These are phyloP conservation scores for Lizonia empirigonia DNA, from an alignment of 2,329 filamentous ascomycete species.

Conservation along the genomic window DNA sequence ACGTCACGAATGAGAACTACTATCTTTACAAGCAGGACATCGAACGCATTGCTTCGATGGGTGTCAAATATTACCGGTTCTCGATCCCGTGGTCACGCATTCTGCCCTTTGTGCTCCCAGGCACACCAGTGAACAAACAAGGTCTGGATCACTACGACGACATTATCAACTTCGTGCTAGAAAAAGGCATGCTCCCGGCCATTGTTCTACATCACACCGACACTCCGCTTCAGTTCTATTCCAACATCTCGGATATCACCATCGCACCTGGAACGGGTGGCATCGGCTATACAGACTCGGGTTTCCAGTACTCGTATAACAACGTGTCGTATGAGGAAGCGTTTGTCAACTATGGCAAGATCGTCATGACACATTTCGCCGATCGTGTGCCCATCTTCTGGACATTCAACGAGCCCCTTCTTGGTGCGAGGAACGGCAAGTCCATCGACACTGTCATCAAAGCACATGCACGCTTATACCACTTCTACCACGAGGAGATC, in stretches of 20 bases:
- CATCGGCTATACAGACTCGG: slow-evolving; percentile 39
- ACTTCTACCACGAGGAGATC: slow-evolving; percentile 62
- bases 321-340: slow-evolving; percentile 57
- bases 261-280: slow-evolving; percentile 31
- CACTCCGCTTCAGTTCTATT: slow-evolving; percentile 52
- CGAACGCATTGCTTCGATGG: slow-evolving; percentile 58
- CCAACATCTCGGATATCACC: slow-evolving; percentile 36
- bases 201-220: slow-evolving; percentile 60
- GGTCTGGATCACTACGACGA: slow-evolving; percentile 61
- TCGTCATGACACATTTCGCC: slow-evolving; percentile 58
- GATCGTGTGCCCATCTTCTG: slow-evolving; percentile 60
- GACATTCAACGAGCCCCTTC: slow-evolving; percentile 60
- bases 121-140: slow-evolving; percentile 58
- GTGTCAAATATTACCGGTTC: slow-evolving; percentile 59
- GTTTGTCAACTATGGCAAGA: slow-evolving; percentile 61
- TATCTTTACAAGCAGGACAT: slow-evolving; percentile 64
- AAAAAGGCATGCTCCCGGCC: slow-evolving; percentile 57
- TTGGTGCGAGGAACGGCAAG: slow-evolving; percentile 51
- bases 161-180: slow-evolving; percentile 57
- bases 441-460: slow-evolving; percentile 46
- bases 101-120: slow-evolving; percentile 57
- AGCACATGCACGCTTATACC: slow-evolving; percentile 56
- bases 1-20: slow-evolving; percentile 57
- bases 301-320: slow-evolving; percentile 46
- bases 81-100: slow-evolving; percentile 61